A percentile compares a stretch with the other conserved stretches of the same genome.
These are phyloP conservation scores for Cucurbita argyrosperma DNA, from an alignment of 306 rosid species.

Conservation along the genomic window DNA sequence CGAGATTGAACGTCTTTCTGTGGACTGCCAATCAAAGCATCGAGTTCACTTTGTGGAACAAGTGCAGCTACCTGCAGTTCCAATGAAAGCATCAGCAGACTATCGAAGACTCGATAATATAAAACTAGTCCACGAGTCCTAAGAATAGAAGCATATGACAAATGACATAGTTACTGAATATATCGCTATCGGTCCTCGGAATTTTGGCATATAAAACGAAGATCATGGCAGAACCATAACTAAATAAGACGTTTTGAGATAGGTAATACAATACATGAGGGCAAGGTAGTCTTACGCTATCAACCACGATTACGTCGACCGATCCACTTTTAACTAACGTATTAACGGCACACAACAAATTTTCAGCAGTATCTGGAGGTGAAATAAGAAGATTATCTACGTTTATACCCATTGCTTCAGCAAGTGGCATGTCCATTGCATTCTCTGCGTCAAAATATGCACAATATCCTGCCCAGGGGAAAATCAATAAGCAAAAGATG, in stretches of 20 bases:
- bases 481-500: neutral
- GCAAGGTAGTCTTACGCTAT: constrained; percentile 51
- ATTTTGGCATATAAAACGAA: neutral
- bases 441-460: constrained; percentile 85
- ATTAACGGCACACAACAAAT: constrained; percentile 56
- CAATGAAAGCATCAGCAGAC: neutral
- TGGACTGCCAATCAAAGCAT: constrained; percentile 26
- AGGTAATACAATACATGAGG: neutral
- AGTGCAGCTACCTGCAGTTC: constrained; percentile 75
- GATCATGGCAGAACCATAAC: neutral
- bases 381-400: constrained; percentile 61
- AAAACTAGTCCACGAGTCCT: neutral
- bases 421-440: constrained; percentile 63
- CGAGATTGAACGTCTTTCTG: constrained; percentile 31
- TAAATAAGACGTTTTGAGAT: neutral
- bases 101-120: neutral
- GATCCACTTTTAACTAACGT: constrained; percentile 71
- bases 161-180: neutral
- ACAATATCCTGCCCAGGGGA: constrained; percentile 54
- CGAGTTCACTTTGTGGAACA: constrained; percentile 63
- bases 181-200: neutral
- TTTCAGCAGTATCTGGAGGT: constrained; percentile 64
- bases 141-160: neutral
- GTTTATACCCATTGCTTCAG: constrained; percentile 69
- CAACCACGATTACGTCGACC: constrained; percentile 77